Percentiles rank a stretch among this genome's conserved stretches.
Conservation (phyloP, 129 eudicot species). For the Calendula officinalis region DNA sequence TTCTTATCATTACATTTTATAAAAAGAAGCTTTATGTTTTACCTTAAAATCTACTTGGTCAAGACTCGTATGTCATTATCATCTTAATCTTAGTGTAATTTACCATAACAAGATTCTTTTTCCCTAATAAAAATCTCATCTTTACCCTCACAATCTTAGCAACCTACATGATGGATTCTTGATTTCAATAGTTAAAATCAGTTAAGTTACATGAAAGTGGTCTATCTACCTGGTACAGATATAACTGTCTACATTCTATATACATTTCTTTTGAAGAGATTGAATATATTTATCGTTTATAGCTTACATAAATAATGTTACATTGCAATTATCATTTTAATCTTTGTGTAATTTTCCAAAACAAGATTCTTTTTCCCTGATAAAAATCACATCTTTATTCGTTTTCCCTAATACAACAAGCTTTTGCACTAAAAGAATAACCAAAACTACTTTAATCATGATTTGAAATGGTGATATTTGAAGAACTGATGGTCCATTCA, state of each 20-base stretch:
- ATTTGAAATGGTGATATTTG: conserved; percentile 42
- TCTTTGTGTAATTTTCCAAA: too few species aligned
- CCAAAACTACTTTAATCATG: conserved; percentile 39
- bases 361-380: too few species aligned
- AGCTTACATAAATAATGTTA: too few species aligned
- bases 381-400: too few species aligned
- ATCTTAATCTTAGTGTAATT: conserved; percentile 26
- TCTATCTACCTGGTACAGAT: too few species aligned
- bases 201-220: not conserved
- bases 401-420: conserved; percentile 17
- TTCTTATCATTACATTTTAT: conserved; percentile 64
- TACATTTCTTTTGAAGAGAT: too few species aligned
- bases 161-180: not conserved
- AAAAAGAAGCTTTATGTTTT: conserved; percentile 65
- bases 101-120: conserved; percentile 21
- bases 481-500: conserved; percentile 45
- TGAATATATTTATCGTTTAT: too few species aligned
- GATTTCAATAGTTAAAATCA: conserved; percentile 10
- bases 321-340: too few species aligned
- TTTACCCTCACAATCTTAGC: conserved; percentile 7
- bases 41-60: conserved; percentile 58
- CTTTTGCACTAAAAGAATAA: conserved; percentile 42
- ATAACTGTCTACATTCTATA: too few species aligned
- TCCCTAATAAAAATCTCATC: conserved; percentile 15
- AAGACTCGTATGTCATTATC: conserved; percentile 40